Percentiles rank a stretch among this genome's conserved stretches.
Conservation (phyloP, 1,284 basidiomycete species). For the Puccinia hordei region DNA sequence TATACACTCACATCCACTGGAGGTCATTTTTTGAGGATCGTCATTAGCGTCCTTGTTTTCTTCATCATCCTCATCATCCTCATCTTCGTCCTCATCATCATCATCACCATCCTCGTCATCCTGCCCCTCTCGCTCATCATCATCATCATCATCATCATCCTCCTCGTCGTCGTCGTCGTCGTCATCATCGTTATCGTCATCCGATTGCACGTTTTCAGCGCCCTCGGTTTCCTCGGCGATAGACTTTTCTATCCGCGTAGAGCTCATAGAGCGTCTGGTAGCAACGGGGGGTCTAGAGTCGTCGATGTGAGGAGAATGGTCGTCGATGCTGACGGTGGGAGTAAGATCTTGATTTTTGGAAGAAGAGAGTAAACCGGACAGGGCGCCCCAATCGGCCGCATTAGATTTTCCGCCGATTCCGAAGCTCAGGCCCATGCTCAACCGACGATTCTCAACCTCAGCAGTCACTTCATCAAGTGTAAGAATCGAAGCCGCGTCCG, state of each 20-base stretch:
- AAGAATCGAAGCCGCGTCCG: conserved; percentile 85
- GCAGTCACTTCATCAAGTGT: conserved; percentile 98
- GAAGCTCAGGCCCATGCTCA: conserved; percentile 62
- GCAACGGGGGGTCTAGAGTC: neutral
- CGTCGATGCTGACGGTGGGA: no score
- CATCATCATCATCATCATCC: conserved; percentile 58
- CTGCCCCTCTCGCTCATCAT: conserved; percentile 56
- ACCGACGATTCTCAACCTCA: conserved; percentile 82
- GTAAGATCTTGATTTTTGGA: conserved; percentile 60
- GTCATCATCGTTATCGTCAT: conserved; percentile 56
- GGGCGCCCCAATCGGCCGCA: conserved; percentile 56
- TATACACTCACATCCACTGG: conserved; percentile 68
- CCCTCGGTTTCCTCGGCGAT: neutral
- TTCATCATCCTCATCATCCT: conserved; percentile 54
- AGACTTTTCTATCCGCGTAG: neutral
- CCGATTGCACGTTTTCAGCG: neutral
- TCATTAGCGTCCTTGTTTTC: conserved; percentile 52
- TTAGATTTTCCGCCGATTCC: conserved; percentile 52
- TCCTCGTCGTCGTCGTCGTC: conserved; percentile 60
- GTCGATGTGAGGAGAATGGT: no score
- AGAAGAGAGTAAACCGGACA: conserved; percentile 53
- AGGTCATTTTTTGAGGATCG: conserved; percentile 65
- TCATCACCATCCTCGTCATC: conserved; percentile 56
- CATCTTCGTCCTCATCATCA: conserved; percentile 56
- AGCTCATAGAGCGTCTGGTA: conserved; percentile 7